Conservation (phyloP, 2,329 filamentous ascomycete species). For the Ampelomyces quisqualis region DNA sequence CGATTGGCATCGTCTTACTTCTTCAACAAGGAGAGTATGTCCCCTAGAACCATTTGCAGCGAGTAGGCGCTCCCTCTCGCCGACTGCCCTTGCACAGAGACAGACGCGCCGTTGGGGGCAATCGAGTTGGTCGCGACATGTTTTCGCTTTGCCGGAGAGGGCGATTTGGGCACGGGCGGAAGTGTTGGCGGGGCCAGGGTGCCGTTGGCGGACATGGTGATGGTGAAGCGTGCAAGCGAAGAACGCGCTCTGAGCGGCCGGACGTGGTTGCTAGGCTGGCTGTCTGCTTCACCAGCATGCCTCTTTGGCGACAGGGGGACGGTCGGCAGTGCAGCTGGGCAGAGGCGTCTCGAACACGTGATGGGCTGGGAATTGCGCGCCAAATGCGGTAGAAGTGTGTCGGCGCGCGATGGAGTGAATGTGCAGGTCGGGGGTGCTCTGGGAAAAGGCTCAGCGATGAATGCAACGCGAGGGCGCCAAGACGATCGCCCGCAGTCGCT, state of each 20-base stretch:
- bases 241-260: slow-evolving; percentile 39
- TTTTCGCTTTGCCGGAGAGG: slow-evolving; percentile 48
- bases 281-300: slow-evolving; percentile 16
- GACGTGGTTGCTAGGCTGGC: slow-evolving; percentile 21
- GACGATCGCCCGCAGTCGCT: slow-evolving; percentile 14
- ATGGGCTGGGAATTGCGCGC: slow-evolving; percentile 11
- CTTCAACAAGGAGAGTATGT: slow-evolving; percentile 47
- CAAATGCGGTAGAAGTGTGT: slow-evolving; percentile 9
- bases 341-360: slow-evolving; percentile 1
- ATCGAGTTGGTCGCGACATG: slow-evolving; percentile 41
- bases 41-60: slow-evolving; percentile 38
- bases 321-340: slow-evolving; percentile 1
- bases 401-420: slow-evolving; percentile 18
- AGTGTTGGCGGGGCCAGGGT: slow-evolving; percentile 38
- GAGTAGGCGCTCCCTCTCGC: slow-evolving; percentile 25
- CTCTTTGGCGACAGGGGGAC: slow-evolving; percentile 5
- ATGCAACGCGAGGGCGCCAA: slow-evolving; percentile 30
- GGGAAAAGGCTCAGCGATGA: slow-evolving; percentile 29
- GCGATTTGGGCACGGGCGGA: slow-evolving; percentile 31
- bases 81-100: slow-evolving; percentile 18
- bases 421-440: slow-evolving; percentile 21
- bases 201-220: slow-evolving; percentile 42
- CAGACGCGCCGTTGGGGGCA: slow-evolving; percentile 33
- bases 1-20: slow-evolving; percentile 29
- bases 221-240: slow-evolving; percentile 27